phyloP scores from a whole-genome alignment of 2,329 filamentous ascomycete species.

The Cladosporium sp. region DNA sequence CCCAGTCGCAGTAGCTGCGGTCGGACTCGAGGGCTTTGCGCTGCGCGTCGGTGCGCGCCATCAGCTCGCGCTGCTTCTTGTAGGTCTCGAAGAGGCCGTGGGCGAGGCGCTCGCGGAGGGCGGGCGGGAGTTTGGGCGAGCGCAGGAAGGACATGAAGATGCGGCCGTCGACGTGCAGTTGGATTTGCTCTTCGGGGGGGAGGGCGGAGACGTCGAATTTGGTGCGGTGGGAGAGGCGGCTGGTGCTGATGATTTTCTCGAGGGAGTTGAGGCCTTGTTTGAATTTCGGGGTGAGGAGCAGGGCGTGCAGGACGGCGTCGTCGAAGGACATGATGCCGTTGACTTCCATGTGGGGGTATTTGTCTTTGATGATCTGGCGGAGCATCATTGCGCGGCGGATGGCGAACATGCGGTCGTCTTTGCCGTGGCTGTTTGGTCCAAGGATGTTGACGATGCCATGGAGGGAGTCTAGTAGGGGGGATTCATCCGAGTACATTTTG shows the following conservation, averaged over 20 bases:
- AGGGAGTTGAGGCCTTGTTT: conserved; percentile 39
- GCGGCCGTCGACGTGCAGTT: conserved; percentile 39
- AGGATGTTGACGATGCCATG: conserved; percentile 37
- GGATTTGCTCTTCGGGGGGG: conserved; percentile 40
- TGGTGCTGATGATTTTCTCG: conserved; percentile 40
- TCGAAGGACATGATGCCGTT: conserved; percentile 38
- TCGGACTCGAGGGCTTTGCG: conserved; percentile 35
- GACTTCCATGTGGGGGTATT: conserved; percentile 36
- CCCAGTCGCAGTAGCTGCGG: conserved; percentile 39
- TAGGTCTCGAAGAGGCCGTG: conserved; percentile 39
- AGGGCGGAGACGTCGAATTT: conserved; percentile 40
- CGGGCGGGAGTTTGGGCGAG: conserved; percentile 36
- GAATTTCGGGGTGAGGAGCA: conserved; percentile 38
- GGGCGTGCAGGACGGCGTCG: conserved; percentile 38
- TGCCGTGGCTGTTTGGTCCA: conserved; percentile 35
- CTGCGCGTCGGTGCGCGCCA: conserved; percentile 33
- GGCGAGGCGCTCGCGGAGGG: conserved; percentile 38
- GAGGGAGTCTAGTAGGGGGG: conserved; percentile 35
- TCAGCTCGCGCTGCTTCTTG: conserved; percentile 36
- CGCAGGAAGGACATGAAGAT: conserved; percentile 40
- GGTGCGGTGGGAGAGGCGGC: conserved; percentile 35
- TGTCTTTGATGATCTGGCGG: conserved; percentile 36
- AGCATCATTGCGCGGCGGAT: conserved; percentile 39
- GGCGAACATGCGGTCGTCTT: conserved; percentile 35
- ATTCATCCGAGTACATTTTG: conserved; percentile 30